Base-by-base conservation (phyloP, 164 flowering plant genomes). In the Vitis labrusca region DNA sequence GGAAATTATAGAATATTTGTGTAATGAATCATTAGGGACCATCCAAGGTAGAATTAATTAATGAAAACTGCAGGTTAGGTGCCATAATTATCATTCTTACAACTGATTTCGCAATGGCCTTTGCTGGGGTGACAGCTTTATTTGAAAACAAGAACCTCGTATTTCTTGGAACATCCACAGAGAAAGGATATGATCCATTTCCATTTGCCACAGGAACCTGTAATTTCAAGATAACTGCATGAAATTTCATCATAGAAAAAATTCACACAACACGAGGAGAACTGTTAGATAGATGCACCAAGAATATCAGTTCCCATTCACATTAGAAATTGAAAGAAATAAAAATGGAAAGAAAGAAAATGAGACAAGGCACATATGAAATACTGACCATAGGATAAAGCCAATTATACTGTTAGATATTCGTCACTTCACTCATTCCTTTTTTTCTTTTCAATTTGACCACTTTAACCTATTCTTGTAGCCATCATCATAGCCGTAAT, bases 141-240 rank as follows among this genome's bases (percentile, higher is more conserved):
- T 88, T 86, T 61, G 97, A 80, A 79, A 96, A 96, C 79, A 96
- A 91, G 82, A 91, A 96, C 78, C 95, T 87, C 55, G 94, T 93
- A 83, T 93, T 87, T 80, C 97, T 83, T 3, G 99, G 97, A 79
- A 90, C 99, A 88, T 89, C 90, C 57, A 88, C 79, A 61, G 97
- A 79, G 76, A 82, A 96, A 51, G 99, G 99, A 77, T 85, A 86
- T 48, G 94, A 86, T 65, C 91, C 97, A 84, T 75, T 82, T 71
- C 95, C 93, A 85, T 79, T 93, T 74, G 97, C 98, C 67, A 96
- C 93, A 78, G 99, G 99, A 76, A 96, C 97, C 99, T 92, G 76
- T 8, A 52, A 64, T 17, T 59, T 69, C 64, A 37, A 76, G 9
- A 61, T 19, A 65, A 19, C 32, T 32, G 48, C 8, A 59, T 50